These are phyloP conservation scores for Pythium dissotocum DNA, from an alignment of 352 stramenopile genomes.

Conservation along the genomic window DNA sequence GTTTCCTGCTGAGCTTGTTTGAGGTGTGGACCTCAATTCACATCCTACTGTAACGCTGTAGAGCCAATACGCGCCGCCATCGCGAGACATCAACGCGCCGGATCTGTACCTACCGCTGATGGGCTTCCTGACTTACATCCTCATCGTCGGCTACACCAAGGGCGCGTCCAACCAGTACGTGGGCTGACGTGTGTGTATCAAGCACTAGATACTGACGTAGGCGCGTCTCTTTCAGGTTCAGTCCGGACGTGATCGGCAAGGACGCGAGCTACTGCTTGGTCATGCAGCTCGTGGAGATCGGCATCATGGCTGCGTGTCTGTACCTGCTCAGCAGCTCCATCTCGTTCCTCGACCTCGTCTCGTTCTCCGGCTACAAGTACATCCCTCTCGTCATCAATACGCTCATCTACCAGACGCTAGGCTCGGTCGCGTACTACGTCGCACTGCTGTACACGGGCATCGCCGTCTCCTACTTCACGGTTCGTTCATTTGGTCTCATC, in stretches of 20 bases:
- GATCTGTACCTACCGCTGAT: conserved; percentile 99
- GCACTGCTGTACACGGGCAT: conserved; percentile 93
- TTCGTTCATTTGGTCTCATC: conserved; percentile 36
- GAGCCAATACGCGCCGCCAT: conserved; percentile 89
- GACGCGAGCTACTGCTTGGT: conserved; percentile 91
- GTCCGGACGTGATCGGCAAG: conserved; percentile 94
- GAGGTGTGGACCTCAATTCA: background rate
- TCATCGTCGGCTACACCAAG: conserved; percentile 97
- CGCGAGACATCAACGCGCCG: conserved; percentile 95
- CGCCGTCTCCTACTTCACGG: conserved; percentile 94
- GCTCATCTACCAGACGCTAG: conserved; percentile 84
- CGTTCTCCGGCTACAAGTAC: conserved; percentile 99
- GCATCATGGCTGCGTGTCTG: conserved; percentile 92
- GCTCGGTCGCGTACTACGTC: conserved; percentile 91
- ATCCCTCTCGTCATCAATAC: conserved; percentile 96
- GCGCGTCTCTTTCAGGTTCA: conserved; percentile 80
- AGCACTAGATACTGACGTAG: background rate
- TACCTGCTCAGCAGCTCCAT: conserved; percentile 94
- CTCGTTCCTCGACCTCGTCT: conserved; percentile 95
- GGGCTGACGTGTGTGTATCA: background rate
- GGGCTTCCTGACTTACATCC: conserved; percentile 98
- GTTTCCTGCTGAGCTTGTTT: background rate
- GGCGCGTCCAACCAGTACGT: conserved; percentile 90
- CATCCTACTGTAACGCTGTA: conserved; percentile 11
- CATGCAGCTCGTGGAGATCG: conserved; percentile 92